Base-by-base conservation (phyloP, 2,329 filamentous ascomycete species). In the Pseudogymnoascus sp. region DNA sequence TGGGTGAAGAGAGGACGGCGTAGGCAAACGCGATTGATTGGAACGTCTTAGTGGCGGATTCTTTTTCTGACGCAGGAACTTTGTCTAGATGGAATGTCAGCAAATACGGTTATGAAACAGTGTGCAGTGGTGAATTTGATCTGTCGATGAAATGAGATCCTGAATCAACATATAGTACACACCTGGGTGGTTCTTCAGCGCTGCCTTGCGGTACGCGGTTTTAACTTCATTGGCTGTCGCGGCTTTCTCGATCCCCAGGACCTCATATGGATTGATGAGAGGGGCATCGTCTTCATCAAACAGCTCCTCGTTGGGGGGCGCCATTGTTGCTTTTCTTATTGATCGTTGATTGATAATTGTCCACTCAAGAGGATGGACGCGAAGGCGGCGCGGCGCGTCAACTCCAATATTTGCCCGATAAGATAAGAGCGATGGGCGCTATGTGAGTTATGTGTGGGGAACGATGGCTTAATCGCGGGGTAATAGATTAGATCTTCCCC, bases 21-120 rank as follows among this genome's bases (percentile, higher is more conserved):
- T 97, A 96, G 59, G 94, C 93, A 70, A 97, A 93, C 22, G 93
- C 93, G 67, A 99, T 86, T 67, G 88, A 81, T 75, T 99, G 94
- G 73, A 99, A 99, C 60, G 83, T 87, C 63, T 81, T 79, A 68
- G 96, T 87, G 1, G 94, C 93, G 41, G 81, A 77, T 25, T 86
- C 81, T 70, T 90, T 91, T 59, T 87, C 77, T 20, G 85, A 80
- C 1, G 82, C 78, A 14, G 83, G 67, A 3, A 86, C 90, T 77
- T 96, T 96, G 81, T 96, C 91, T 88, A 62, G 25, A 43, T n/a
- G 47, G 38, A 9, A 20, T 37, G 58, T 69, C 22, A 53, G 47
- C 2, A 39, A 14, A 15, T 38, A n/a, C 5, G 2, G 33, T 25
- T 6, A 7, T 15, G 4, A 22, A 38, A 25, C 20, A 3, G 15